Conservation (phyloP, 2,329 filamentous ascomycete species). For the Colletotrichum gigasporum region DNA sequence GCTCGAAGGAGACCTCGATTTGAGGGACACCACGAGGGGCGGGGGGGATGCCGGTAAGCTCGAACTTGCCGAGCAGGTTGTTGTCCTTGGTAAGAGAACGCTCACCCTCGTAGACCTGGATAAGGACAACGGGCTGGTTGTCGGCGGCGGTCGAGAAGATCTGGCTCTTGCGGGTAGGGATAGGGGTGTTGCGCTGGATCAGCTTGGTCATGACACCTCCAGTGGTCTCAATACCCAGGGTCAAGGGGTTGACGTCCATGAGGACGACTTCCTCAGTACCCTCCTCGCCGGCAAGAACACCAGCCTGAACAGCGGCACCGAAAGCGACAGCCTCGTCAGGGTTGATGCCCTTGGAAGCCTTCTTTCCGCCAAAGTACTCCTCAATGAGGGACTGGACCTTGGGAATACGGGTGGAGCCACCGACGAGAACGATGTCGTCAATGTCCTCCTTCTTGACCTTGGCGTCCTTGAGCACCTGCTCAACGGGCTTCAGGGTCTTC, state of each 20-base stretch:
- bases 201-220: constrained; percentile 98
- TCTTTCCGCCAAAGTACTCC: constrained; percentile 95
- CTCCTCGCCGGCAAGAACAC: constrained; percentile 90
- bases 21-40: constrained; percentile 96
- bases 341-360: constrained; percentile 99
- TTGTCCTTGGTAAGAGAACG: constrained; percentile 95
- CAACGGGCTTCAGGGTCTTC: constrained; percentile 98
- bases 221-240: constrained; percentile 96
- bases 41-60: constrained; percentile 94
- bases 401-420: constrained; percentile 98
- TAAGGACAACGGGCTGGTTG: constrained; percentile 94
- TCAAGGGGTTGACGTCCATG: constrained; percentile 97
- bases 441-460: constrained; percentile 97
- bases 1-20: constrained; percentile 97
- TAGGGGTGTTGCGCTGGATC: constrained; percentile 92
- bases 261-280: constrained; percentile 84
- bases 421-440: constrained; percentile 96
- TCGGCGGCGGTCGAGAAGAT: constrained; percentile 97
- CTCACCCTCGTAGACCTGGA: constrained; percentile 96
- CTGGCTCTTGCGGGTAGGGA: constrained; percentile 96
- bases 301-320: constrained; percentile 96
- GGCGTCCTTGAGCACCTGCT: constrained; percentile 98
- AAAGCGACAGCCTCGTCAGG: constrained; percentile 99
- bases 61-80: constrained; percentile 98
- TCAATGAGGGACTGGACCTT: constrained; percentile 91